phyloP scores from a whole-genome alignment of 352 stramenopile genomes.

The Phytophthora multivora region DNA sequence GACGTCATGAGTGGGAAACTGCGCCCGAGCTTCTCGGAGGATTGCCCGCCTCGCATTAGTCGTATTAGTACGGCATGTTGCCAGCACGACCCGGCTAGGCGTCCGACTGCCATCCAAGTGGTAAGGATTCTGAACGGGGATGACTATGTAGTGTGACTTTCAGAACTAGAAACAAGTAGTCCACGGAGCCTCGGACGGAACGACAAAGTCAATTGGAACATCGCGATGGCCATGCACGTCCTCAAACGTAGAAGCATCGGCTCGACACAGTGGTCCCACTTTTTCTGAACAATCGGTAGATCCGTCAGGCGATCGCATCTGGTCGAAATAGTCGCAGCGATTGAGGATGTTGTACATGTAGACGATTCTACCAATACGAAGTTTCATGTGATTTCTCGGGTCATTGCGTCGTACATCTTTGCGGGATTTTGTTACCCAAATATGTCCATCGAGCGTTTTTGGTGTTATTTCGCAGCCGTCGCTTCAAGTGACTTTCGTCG shows the following conservation, averaged over 20 bases:
- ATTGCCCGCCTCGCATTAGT: conserved; percentile 41
- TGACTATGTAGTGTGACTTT: background rate
- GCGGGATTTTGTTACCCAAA: too few species aligned
- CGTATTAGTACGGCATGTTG: conserved; percentile 39
- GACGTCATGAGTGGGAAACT: conserved; percentile 39
- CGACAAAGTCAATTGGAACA: background rate
- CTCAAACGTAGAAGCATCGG: background rate
- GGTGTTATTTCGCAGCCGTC: background rate
- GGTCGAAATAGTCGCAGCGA: too few species aligned
- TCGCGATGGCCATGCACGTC: background rate
- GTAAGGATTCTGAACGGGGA: conserved; percentile 23
- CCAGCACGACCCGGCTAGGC: conserved; percentile 37
- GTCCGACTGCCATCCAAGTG: conserved; percentile 25
- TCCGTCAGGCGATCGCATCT: too few species aligned
- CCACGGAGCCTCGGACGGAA: background rate
- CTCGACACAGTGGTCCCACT: background rate
- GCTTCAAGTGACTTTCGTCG: too few species aligned
- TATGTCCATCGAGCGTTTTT: too few species aligned
- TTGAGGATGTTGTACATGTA: too few species aligned
- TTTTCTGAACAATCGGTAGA: background rate
- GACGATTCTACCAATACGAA: too few species aligned
- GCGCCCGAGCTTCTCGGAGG: conserved; percentile 41
- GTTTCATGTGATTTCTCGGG: too few species aligned
- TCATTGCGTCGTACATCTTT: too few species aligned
- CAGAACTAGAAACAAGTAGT: too few species aligned